Percentiles rank a stretch among this genome's conserved stretches.
Evolutionary conservation across 176 grass and related monocot species (phyloP).

Genomic region (Musa troglodytarum): DNA sequence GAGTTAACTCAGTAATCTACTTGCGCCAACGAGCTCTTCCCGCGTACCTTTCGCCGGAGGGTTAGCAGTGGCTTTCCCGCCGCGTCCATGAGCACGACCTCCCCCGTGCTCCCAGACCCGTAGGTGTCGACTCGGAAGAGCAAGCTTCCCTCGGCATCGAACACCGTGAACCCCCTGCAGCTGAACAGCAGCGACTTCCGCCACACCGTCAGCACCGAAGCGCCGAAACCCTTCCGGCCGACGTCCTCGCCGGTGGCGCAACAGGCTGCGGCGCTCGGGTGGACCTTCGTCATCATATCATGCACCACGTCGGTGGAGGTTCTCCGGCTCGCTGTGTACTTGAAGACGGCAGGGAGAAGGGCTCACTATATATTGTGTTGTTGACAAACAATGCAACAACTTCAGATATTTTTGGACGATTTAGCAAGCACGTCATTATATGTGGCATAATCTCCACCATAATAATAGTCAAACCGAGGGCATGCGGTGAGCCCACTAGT

Average conservation of each 20-base stretch:
- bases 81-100: conserved; percentile 83
- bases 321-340: no score
- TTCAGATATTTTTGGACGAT: no score
- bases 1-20: no score
- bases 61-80: conserved; percentile 47
- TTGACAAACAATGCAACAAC: no score
- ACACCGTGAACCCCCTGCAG: conserved; percentile 90
- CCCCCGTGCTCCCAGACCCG: conserved; percentile 39
- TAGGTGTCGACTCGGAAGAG: conserved; percentile 85
- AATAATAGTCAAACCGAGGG: no score
- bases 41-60: conserved; percentile 51
- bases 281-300: conserved; percentile 47
- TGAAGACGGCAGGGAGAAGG: no score
- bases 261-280: conserved; percentile 33
- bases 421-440: no score
- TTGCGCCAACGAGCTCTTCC: no score
- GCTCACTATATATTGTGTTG: no score
- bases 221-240: neutral
- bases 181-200: conserved; percentile 88
- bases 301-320: neutral
- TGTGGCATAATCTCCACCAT: no score
- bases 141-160: conserved; percentile 60
- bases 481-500: no score
- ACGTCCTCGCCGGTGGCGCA: neutral
- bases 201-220: conserved; percentile 70